Base-by-base conservation (phyloP, 208 protist genomes). In the Acanthamoeba lenticulata region DNA sequence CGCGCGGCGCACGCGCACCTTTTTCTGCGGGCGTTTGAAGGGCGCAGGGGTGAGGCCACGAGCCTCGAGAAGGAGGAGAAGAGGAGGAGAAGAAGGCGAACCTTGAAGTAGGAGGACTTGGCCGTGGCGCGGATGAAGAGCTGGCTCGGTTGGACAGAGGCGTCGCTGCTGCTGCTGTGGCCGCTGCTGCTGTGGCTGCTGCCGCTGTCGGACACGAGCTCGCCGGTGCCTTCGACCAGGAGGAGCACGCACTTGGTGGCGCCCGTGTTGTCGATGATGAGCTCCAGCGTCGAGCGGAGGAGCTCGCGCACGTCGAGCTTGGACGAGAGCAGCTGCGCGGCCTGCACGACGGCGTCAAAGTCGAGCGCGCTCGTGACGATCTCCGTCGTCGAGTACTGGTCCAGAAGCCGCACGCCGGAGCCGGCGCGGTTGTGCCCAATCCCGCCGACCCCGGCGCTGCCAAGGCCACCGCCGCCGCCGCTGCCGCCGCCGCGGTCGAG, bases 311-410 rank as follows among this genome's bases (percentile, higher is more conserved):
- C 17, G 24, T 67, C 19, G 32, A 91, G 85, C 52, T 36, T 44
- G 34, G 85, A 65, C 85, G 85, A 91, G 2, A 91, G 3, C n/a
- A 29, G 9, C 40, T 91, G 85, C 32, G 85, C 3, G 36, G 60
- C 60, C 34, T 91, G 55, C 85, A 91, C 85, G n/a, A 91, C 85
- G 6, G 55, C 49, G 42, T 91, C 85, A 2, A 91, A 29, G 52
- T 91, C 85, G 27, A 91, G 60, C 42, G 60, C 85, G 45, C 74
- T 85, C 2, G 74, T 6, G 15, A 85, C 32, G 32, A 85, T 57
- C n/a, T 34, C 45, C 0, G 57, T 67, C n/a, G 57, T 67, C n/a
- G 57, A 13, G 57, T 67, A 67, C n/a, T 36, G 57, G 13, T 17
- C 34, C n/a, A 67, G 7, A 9, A 17, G n/a, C 6, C 57, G 0